A percentile compares a stretch with the other conserved stretches of the same genome.
These are phyloP conservation scores for Tylopilus subfusipes DNA, from an alignment of 768 basidiomycete species.

Conservation along the genomic window DNA sequence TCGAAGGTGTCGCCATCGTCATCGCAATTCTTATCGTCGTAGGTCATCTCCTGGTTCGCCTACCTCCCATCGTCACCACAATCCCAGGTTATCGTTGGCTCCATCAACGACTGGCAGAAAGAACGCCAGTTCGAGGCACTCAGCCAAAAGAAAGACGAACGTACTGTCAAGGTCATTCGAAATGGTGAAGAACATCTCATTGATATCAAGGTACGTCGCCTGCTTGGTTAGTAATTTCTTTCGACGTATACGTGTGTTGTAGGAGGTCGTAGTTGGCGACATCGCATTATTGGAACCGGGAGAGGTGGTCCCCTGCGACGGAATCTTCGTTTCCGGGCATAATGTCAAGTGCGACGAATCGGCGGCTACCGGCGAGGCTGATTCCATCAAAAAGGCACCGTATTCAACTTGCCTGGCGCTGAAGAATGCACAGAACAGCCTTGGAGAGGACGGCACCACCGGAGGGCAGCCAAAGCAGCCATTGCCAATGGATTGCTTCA, in stretches of 20 bases:
- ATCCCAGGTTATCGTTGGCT: constrained; percentile 78
- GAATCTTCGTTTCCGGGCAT: constrained; percentile 88
- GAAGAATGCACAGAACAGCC: constrained; percentile 32
- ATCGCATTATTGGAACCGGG: constrained; percentile 90
- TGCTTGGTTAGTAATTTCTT: neutral
- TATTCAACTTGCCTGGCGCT: constrained; percentile 70
- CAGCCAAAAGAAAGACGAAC: constrained; percentile 95
- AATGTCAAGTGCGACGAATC: constrained; percentile 96
- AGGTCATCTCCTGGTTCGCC: constrained; percentile 23
- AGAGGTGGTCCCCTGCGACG: constrained; percentile 94
- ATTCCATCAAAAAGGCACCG: constrained; percentile 85
- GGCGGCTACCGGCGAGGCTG: constrained; percentile 94
- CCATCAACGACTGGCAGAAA: constrained; percentile 97
- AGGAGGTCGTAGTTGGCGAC: constrained; percentile 94
- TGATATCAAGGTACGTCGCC: constrained; percentile 67
- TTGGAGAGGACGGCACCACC: constrained; percentile 22
- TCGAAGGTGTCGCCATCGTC: constrained; percentile 86
- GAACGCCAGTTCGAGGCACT: constrained; percentile 91
- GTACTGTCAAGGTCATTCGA: constrained; percentile 81
- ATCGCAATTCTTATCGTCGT: constrained; percentile 74
- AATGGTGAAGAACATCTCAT: constrained; percentile 65
- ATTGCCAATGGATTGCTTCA: constrained; percentile 71
- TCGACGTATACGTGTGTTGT: constrained; percentile 22
- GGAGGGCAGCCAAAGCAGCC: constrained; percentile 18
- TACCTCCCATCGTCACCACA: neutral